Evolutionary conservation across 352 stramenopile species (phyloP).

Genomic region (Pythium guiyangense): DNA sequence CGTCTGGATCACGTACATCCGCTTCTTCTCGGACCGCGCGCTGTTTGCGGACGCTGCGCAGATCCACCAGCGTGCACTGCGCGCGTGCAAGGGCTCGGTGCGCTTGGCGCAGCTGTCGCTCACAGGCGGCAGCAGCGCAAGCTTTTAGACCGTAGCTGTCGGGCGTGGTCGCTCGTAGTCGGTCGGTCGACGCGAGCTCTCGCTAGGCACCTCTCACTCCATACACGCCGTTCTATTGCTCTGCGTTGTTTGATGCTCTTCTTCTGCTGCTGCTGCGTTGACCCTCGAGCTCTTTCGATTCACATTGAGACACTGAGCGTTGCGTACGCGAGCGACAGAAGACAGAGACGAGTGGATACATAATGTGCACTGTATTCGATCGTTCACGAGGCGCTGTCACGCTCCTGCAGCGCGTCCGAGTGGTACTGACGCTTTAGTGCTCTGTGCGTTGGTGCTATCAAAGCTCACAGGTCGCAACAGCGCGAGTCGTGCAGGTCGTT

Average conservation of each 20-base stretch:
- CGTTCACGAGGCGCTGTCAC: neutral
- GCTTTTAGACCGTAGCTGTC: neutral
- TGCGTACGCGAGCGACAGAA: too few species aligned
- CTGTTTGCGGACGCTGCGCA: conserved; percentile 52
- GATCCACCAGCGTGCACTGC: conserved; percentile 59
- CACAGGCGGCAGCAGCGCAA: conserved; percentile 7
- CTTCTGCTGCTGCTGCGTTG: too few species aligned
- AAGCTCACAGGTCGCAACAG: too few species aligned
- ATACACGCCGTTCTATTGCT: too few species aligned
- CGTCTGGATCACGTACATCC: conserved; percentile 73
- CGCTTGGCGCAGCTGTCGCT: conserved; percentile 10
- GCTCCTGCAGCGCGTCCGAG: neutral
- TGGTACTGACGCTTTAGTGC: too few species aligned
- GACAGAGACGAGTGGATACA: conserved; percentile 1
- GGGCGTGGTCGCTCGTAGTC: neutral
- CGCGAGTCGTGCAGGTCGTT: too few species aligned
- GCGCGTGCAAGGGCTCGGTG: too few species aligned
- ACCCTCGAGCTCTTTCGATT: too few species aligned
- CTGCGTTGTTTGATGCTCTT: neutral
- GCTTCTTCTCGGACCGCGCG: conserved; percentile 39
- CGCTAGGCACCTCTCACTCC: too few species aligned
- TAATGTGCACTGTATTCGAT: conserved; percentile 11
- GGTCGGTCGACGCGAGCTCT: neutral
- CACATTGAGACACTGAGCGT: too few species aligned
- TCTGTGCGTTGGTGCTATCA: too few species aligned